Conservation (phyloP, 768 basidiomycete species). For the Sarcodon sp. region DNA sequence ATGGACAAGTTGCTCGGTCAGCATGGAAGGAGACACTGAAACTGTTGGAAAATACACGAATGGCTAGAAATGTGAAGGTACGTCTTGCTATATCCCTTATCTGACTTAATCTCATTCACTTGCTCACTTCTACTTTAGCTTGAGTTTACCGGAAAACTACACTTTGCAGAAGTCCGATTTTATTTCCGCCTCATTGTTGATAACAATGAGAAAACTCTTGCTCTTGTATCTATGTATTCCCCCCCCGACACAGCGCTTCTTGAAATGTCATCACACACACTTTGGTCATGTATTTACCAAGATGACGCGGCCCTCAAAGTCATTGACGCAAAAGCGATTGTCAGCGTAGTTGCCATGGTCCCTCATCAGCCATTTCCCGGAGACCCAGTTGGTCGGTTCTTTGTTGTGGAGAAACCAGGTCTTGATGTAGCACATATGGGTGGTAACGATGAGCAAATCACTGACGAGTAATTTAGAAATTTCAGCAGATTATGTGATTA, state of each 20-base stretch:
- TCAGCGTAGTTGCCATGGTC: slow-evolving; percentile 4
- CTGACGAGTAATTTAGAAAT: too few species aligned
- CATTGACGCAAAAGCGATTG: not conserved
- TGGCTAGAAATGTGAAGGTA: slow-evolving; percentile 7
- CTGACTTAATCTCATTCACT: not conserved
- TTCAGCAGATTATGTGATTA: too few species aligned
- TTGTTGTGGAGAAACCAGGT: slow-evolving; percentile 1
- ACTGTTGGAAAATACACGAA: not conserved
- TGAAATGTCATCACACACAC: not conserved
- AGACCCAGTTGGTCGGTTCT: not conserved
- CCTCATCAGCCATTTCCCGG: not conserved
- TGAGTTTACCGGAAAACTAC: not conserved
- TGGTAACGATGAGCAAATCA: too few species aligned
- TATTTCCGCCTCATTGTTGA: not conserved
- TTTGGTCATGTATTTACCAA: not conserved
- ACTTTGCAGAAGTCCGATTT: not conserved
- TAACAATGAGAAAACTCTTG: not conserved
- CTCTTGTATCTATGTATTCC: not conserved
- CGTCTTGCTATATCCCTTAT: not conserved
- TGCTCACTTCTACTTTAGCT: too few species aligned
- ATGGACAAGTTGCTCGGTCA: slow-evolving; percentile 7
- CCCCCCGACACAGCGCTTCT: not conserved
- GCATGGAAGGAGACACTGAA: slow-evolving; percentile 7
- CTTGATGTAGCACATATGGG: too few species aligned
- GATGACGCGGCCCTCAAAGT: not conserved